Percentiles rank a stretch among this genome's conserved stretches.
These are phyloP conservation scores for Hypoxylon sp. DNA, from an alignment of 2,329 filamentous ascomycete genomes.

Conservation along the genomic window DNA sequence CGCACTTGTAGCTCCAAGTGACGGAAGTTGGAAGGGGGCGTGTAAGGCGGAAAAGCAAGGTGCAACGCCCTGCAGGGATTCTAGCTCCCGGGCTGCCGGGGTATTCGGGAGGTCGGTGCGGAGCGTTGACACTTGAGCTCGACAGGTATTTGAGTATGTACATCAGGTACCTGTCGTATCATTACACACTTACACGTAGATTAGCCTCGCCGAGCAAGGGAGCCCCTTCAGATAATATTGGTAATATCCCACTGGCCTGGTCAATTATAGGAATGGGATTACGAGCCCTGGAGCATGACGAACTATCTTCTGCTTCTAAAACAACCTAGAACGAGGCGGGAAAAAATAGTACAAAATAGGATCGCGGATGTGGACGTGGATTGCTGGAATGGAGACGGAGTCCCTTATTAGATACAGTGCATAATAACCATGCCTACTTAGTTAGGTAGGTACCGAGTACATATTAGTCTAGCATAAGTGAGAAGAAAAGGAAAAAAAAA, in stretches of 20 bases:
- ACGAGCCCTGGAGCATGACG: constrained; percentile 9
- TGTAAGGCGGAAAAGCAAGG: constrained; percentile 43
- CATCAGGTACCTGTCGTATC: constrained; percentile 2
- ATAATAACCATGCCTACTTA: constrained; percentile 3
- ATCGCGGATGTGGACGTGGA: constrained; percentile 19
- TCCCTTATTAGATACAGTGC: constrained; percentile 13
- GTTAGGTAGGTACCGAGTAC: constrained; percentile 31
- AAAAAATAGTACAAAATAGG: constrained; percentile 14
- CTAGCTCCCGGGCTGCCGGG: constrained; percentile 43
- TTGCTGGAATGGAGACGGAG: constrained; percentile 23
- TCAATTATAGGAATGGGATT: constrained; percentile 18
- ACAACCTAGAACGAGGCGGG: constrained; percentile 8
- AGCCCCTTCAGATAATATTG: constrained; percentile 2
- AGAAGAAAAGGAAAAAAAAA: constrained; percentile 1
- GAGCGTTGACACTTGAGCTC: constrained; percentile 34
- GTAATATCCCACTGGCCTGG: constrained; percentile 3
- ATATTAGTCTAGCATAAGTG: constrained; percentile 13
- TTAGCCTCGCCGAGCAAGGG: constrained; percentile 5
- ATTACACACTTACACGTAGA: constrained; percentile 13
- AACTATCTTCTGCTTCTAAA: constrained; percentile 4
- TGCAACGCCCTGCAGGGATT: constrained; percentile 44
- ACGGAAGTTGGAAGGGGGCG: constrained; percentile 36
- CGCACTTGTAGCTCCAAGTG: constrained; percentile 13
- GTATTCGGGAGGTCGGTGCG: constrained; percentile 46
- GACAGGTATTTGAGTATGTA: constrained; percentile 8